Percentiles rank a stretch among this genome's conserved stretches.
phyloP scores from a whole-genome alignment of 768 basidiomycete genomes.

The Suillus brevipes region DNA sequence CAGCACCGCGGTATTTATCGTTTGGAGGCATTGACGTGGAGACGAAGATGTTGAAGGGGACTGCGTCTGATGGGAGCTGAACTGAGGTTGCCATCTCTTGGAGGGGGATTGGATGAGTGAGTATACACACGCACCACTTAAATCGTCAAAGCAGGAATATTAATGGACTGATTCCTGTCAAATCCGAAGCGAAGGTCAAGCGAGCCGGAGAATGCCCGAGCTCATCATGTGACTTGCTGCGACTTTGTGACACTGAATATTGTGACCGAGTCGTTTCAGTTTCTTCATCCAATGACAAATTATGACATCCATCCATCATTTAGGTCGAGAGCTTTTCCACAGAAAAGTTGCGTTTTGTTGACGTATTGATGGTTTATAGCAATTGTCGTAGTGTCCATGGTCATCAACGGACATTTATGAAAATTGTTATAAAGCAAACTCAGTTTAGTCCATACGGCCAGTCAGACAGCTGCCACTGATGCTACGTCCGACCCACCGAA shows the following conservation, averaged over 20 bases:
- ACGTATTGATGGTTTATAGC: not conserved
- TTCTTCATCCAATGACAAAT: too few relatives aligned
- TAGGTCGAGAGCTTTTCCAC: too few relatives aligned
- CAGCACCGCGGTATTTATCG: constrained; percentile 83
- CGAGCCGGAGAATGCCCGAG: not conserved
- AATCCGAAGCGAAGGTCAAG: not conserved
- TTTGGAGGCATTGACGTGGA: constrained; percentile 13
- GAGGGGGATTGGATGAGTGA: not conserved
- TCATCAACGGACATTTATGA: not conserved
- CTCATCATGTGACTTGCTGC: not conserved
- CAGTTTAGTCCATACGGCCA: not conserved
- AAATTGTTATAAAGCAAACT: not conserved
- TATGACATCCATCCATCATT: too few relatives aligned
- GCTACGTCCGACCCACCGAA: too few relatives aligned
- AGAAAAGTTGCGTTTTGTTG: not conserved
- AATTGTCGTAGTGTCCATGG: not conserved
- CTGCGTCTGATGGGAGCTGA: constrained; percentile 5
- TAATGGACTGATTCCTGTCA: not conserved
- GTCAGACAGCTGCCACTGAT: not conserved
- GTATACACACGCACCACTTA: not conserved
- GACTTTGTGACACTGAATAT: not conserved
- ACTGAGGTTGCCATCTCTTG: constrained; percentile 12
- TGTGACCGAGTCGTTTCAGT: too few relatives aligned
- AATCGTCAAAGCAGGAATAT: not conserved
- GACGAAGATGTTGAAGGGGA: not conserved